Base-by-base conservation (phyloP, 1,284 basidiomycete species). In the Ganoderma multipileum region DNA sequence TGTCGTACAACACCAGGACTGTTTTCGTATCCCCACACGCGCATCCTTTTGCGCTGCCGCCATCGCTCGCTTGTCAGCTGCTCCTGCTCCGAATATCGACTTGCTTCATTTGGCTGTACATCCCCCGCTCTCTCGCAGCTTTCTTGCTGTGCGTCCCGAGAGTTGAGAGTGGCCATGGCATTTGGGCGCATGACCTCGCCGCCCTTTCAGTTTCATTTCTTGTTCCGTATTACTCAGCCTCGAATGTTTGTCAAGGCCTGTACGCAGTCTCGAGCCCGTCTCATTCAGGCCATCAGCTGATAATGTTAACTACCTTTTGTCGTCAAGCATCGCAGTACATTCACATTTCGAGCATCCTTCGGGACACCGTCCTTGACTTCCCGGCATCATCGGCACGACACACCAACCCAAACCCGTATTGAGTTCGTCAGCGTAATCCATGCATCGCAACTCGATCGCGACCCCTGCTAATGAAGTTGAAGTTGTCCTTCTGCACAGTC, bases 111-210 rank as follows among this genome's bases (percentile, higher is more conserved):
- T 23, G 20, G 44, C 4, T n/a, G 30, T 44, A 38, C 16, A 36
- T 11, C 58, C 11, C 11, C 38, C 38, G 18, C 39, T 23, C n/a
- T n/a, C 23, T 58, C 33, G 33, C 33, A 33, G 33, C 55, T 4
- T 55, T 33, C 52, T 20, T 55, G 52, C 30, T 33, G 52, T 33
- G 52, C 52, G 28, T 33, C 16, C 52, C 20, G 33, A 60, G 23
- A 38, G 58, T 14, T 26, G 36, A n/a, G 58, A 11, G 20, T n/a
- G 36, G n/a, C n/a, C n/a, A n/a, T n/a, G n/a, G 23, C 6, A 26
- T 26, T 38, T 14, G 44, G 33, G 8, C 64, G 57, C 64, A 65
- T 61, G 64, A 65, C 44, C 38, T 54, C 42, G 14, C 28, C 41
- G 20, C 23, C 57, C 26, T 20, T 65, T 26, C 57, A 41, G 36